Percentiles rank a stretch among this genome's conserved stretches.
Conservation (phyloP, 805 yeast genomes). For the Ogataea henricii region DNA sequence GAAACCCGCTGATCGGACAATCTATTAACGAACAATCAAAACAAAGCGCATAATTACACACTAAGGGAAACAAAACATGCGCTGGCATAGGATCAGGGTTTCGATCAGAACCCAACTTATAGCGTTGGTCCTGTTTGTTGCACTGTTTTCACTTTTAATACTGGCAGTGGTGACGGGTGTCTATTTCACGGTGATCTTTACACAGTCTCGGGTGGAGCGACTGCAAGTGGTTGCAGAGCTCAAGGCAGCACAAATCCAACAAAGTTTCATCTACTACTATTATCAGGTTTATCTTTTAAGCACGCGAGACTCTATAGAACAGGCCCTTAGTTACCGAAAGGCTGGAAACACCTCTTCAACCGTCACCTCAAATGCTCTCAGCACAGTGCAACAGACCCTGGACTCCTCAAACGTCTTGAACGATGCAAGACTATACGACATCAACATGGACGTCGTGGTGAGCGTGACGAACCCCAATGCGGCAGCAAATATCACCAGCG, state of each 20-base stretch:
- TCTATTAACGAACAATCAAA: background rate
- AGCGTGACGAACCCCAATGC: constrained; percentile 39
- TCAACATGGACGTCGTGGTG: constrained; percentile 51
- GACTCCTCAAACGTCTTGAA: constrained; percentile 64
- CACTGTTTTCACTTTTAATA: constrained; percentile 63
- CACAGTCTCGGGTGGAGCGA: constrained; percentile 65
- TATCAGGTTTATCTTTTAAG: constrained; percentile 71
- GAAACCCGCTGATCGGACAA: background rate
- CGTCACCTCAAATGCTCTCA: constrained; percentile 47
- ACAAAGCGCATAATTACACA: background rate
- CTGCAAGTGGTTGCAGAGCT: constrained; percentile 77
- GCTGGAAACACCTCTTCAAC: constrained; percentile 69
- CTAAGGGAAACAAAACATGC: constrained; percentile 13
- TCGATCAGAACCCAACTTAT: constrained; percentile 78
- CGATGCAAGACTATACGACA: constrained; percentile 67
- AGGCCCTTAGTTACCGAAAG: constrained; percentile 59
- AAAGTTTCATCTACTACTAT: constrained; percentile 60
- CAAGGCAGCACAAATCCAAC: constrained; percentile 77
- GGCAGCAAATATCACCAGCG: constrained; percentile 33
- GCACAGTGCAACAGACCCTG: constrained; percentile 60
- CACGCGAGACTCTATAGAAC: constrained; percentile 58
- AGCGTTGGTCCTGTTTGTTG: constrained; percentile 65
- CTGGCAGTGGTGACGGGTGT: constrained; percentile 76
- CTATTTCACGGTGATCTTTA: constrained; percentile 66
- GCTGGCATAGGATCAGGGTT: constrained; percentile 42